A percentile compares a stretch with the other conserved stretches of the same genome.
Evolutionary conservation across 805 yeast species (phyloP).

Genomic region (Metschnikowia santaceciliae): DNA sequence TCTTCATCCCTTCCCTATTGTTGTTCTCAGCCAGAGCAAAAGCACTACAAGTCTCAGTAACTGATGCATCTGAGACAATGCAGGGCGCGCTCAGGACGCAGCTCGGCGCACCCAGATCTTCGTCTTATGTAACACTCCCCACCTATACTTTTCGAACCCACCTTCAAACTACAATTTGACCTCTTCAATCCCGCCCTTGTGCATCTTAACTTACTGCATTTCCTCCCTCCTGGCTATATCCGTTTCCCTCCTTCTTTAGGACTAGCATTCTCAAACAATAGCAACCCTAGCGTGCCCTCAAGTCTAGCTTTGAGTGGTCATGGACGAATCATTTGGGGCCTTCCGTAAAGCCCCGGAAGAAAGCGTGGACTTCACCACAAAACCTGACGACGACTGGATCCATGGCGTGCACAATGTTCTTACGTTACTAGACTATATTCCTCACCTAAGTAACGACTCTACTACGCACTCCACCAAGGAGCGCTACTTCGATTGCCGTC

Average conservation of each 20-base stretch:
- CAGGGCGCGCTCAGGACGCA: background rate
- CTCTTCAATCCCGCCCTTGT: background rate
- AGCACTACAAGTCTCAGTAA: background rate
- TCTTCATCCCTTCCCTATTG: background rate
- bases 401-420: constrained; percentile 22
- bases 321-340: constrained; percentile 3
- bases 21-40: background rate
- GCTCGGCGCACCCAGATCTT: constrained; percentile 1
- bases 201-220: background rate
- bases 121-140: background rate
- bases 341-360: constrained; percentile 5
- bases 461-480: background rate
- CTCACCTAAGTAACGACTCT: background rate
- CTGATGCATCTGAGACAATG: background rate
- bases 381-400: constrained; percentile 7
- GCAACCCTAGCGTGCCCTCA: background rate
- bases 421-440: constrained; percentile 6
- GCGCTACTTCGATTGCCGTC: background rate
- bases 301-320: background rate
- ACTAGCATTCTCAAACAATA: background rate
- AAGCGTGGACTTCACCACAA: constrained; percentile 7
- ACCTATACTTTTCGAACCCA: background rate
- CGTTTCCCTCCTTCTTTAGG: background rate
- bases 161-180: background rate
- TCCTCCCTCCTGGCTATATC: background rate